Conservation (phyloP, 257 asterid genomes). For the Marsdenia floribunda region DNA sequence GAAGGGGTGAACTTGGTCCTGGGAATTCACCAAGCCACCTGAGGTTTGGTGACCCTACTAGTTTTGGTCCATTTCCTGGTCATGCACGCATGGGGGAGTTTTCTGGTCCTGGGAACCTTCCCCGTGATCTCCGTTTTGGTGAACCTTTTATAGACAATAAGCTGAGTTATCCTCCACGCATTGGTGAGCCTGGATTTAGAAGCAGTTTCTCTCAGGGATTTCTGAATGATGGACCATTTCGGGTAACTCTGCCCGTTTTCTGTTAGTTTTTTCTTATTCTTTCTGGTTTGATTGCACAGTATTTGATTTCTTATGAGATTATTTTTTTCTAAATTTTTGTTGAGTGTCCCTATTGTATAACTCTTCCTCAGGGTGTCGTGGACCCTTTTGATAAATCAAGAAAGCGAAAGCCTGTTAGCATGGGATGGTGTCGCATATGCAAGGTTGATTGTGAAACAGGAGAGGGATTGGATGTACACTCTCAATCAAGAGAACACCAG, state of each 20-base stretch:
- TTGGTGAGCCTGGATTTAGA: constrained; percentile 61
- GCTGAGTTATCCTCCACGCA: constrained; percentile 43
- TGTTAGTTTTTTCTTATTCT: neutral
- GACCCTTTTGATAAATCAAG: constrained; percentile 55
- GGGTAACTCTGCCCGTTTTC: constrained; percentile 32
- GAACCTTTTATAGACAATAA: constrained; percentile 45
- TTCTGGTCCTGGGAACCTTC: constrained; percentile 39
- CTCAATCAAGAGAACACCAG: constrained; percentile 90
- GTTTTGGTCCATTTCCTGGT: constrained; percentile 51
- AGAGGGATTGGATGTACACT: constrained; percentile 76
- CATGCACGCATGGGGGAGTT: constrained; percentile 38
- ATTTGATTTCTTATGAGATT: constrained; percentile 8
- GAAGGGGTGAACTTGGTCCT: constrained; percentile 45
- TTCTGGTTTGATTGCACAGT: neutral
- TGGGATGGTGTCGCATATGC: constrained; percentile 92
- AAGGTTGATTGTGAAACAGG: constrained; percentile 76
- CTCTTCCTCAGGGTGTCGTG: constrained; percentile 46
- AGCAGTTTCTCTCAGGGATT: constrained; percentile 52
- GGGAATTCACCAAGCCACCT: constrained; percentile 42
- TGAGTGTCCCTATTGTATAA: constrained; percentile 6
- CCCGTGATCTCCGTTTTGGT: constrained; percentile 38
- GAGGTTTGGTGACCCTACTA: constrained; percentile 39
- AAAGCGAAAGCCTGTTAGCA: constrained; percentile 56
- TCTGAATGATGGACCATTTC: constrained; percentile 36
- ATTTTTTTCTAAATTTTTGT: neutral